Base-by-base conservation (phyloP, 805 yeast species). In the Lipomyces sp. region DNA sequence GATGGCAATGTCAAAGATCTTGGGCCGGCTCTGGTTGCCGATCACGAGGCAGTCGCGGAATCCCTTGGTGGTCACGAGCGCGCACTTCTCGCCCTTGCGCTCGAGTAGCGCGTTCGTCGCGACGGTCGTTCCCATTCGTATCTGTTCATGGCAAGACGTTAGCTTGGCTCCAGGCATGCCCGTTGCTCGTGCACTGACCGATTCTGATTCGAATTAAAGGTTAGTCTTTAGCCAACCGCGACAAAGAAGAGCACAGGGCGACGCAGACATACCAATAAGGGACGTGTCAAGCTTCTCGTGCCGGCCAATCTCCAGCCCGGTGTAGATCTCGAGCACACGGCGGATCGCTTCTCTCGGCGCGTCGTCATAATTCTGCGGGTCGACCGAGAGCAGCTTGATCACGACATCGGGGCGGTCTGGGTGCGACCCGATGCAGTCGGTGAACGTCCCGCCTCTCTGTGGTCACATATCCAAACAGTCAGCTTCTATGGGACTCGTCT, bases 51-150 rank as follows among this genome's bases (percentile, higher is more conserved):
- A 81, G 63, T 91, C 97, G 59, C 79, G 80, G 69, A 88, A 91
- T 0, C 97, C 98, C 61, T 81, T 84, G 14, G 97, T 86, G 2
- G 95, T 88, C 4, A 90, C 68, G 52, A 91, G 74, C 1, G 93
- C 95, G 60, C 95, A 90, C 29, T 81, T 72, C 50, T 89, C 95
- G 45, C 98, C 98, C 64, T 89, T 89, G 56, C 98, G 76, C 64
- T 91, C 98, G 53, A 91, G 74, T 31, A 93, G 75, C 1, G 98
- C 96, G 69, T 91, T 91, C 6, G 98, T 91, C 1, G 98, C 98
- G 10, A 89, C 93, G 0, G 97, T 90, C 3, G 97, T 89, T 2
- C 97, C 97, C 85, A 90, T 83, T 49, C 95, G 74, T 42, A 89
- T 80, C 38, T 82, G 77, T 47, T 79, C 81, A 34, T 7, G 7